Conservation (phyloP, 169 alveolate genomes). For the Theileria sp. region DNA sequence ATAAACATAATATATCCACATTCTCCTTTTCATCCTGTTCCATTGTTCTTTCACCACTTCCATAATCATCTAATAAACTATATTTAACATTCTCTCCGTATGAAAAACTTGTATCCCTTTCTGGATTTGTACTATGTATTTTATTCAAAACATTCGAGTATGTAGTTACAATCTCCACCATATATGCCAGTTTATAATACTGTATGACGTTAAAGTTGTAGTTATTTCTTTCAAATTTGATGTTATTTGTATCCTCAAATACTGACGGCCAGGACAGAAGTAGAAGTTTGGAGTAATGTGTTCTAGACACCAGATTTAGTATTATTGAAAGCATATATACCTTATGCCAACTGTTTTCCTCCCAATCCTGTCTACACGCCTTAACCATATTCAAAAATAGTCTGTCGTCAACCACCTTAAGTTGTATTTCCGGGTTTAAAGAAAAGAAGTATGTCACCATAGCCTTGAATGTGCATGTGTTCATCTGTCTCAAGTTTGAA, state of each 20-base stretch:
- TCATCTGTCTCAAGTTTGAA: constrained; percentile 1
- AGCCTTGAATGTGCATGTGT: neutral
- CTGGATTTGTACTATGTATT: neutral
- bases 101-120: neutral
- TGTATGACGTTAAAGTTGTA: neutral
- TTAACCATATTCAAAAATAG: neutral
- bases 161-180: neutral
- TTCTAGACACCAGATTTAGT: neutral
- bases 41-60: neutral
- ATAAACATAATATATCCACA: neutral
- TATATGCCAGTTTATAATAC: neutral
- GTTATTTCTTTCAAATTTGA: neutral
- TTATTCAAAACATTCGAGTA: neutral
- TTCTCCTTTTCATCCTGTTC: neutral
- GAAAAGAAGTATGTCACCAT: constrained; percentile 7
- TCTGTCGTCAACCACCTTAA: neutral
- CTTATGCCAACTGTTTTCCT: neutral
- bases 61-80: neutral
- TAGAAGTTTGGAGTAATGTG: neutral
- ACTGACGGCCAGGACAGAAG: neutral
- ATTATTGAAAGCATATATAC: neutral
- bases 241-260: neutral
- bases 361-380: neutral
- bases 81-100: neutral
- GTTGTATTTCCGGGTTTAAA: neutral